Conservation (phyloP, 179 eudicot genomes). For the Actinidia arguta region DNA sequence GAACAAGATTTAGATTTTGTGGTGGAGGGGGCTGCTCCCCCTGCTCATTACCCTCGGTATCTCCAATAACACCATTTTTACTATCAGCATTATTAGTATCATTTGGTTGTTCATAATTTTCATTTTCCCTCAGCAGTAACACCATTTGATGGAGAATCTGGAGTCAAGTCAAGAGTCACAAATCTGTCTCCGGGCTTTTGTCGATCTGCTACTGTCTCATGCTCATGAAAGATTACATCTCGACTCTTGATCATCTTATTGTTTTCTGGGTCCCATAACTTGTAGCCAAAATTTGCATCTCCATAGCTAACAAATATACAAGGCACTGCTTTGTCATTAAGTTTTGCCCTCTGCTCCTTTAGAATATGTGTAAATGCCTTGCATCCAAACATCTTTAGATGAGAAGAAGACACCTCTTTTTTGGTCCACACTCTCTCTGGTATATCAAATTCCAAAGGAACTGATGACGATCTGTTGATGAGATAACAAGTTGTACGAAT, state of each 20-base stretch:
- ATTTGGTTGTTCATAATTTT: too few species aligned
- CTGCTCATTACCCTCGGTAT: too few species aligned
- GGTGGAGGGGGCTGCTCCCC: too few species aligned
- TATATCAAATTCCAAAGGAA: neutral
- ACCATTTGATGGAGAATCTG: too few species aligned
- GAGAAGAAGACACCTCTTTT: neutral
- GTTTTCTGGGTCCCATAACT: constrained; percentile 9
- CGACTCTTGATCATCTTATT: neutral
- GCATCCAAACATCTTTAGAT: constrained; percentile 23
- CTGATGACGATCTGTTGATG: neutral
- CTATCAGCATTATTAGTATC: too few species aligned
- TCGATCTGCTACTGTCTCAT: neutral
- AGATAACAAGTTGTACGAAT: neutral
- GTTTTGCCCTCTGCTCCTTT: constrained; percentile 14
- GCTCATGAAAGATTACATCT: neutral
- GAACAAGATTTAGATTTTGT: too few species aligned
- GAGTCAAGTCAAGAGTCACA: too few species aligned
- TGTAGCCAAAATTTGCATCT: neutral
- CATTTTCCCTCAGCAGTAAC: too few species aligned
- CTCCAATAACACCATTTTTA: too few species aligned
- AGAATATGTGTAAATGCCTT: constrained; percentile 15
- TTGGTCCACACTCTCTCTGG: neutral
- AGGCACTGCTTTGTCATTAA: constrained; percentile 6
- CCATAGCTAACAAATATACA: constrained; percentile 13
- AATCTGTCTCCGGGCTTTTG: too few species aligned